Evolutionary conservation across 495 filamentous ascomycete species (phyloP), one percentile per base, ranked within the genome.

Genomic region (Penicillium lividum): DNA sequence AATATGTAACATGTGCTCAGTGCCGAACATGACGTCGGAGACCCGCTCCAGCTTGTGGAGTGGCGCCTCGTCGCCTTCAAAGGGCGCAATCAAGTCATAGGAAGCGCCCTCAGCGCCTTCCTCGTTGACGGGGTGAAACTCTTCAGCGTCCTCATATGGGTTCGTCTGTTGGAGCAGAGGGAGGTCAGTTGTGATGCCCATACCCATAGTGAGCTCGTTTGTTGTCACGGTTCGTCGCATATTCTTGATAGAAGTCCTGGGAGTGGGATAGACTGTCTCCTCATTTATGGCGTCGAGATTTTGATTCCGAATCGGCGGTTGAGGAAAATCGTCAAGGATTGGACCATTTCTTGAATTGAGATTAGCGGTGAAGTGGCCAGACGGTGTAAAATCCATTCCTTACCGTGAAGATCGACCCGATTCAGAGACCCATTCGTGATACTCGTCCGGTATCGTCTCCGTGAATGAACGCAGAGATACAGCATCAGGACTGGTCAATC

Each of bases 1-100:
- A 2, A 82, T 77, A 0, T 77, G 69, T 47, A 79, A 65, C 54
- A 91, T 81, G 68, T 91, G 88, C 51, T 86, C 80, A 6, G 60
- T 64, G 7, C 85, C 87, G 63, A 91, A 89, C 57, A 92, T 76
- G 29, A 82, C 71, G 31, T 88, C 83, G 3, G 86, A 81, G 34
- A 82, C 76, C 25, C 69, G 71, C 72, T 91, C 88, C 1, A 92
- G 70, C 16, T 70, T 68, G 44, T 75, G 70, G 2, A 70, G 64
- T 7, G 73, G 71, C 8, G 64, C 60, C 28, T 71, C 68, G 10
- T 53, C 43, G 22, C 61, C 62, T 9, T 65, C 66, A 40, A 61
- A 67, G 0, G 68, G 70, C 18, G 68, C 70, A 29, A 73, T 63
- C 8, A 71, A 59, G 49, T 73, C 70, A 34, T 69, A 73, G 0